phyloP scores from a whole-genome alignment of 352 stramenopile species.

The Plasmopara halstedii region DNA sequence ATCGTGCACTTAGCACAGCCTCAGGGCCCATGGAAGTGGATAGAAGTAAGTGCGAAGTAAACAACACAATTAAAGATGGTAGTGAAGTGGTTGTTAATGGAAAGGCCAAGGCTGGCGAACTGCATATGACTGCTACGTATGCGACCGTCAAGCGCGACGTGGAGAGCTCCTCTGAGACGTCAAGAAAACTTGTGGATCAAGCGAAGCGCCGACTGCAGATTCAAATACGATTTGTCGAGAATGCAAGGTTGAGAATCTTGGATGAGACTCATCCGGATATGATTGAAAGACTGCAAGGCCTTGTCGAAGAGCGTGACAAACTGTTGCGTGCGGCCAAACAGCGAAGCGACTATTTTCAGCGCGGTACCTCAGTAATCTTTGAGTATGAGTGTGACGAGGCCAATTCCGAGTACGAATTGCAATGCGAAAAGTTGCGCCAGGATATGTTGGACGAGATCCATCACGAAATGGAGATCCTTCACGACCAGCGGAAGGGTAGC shows the following conservation, averaged over 20 bases:
- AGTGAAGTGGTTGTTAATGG: constrained; percentile 7
- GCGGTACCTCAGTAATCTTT: constrained; percentile 61
- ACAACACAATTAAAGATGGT: background rate
- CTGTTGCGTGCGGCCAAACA: constrained; percentile 35
- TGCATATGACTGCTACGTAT: background rate
- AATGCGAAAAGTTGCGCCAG: constrained; percentile 71
- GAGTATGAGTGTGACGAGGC: constrained; percentile 77
- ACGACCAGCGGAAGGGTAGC: constrained; percentile 61
- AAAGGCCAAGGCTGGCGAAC: constrained; percentile 4
- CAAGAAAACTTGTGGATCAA: constrained; percentile 26
- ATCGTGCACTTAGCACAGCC: background rate
- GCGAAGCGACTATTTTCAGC: constrained; percentile 46
- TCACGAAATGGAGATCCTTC: constrained; percentile 76
- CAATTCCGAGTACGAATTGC: constrained; percentile 62
- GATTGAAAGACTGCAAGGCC: constrained; percentile 27
- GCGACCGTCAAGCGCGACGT: constrained; percentile 2
- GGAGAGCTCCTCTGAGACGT: constrained; percentile 19
- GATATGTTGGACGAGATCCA: constrained; percentile 85
- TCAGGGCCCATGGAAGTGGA: constrained; percentile 15
- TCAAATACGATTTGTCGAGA: constrained; percentile 68
- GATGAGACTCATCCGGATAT: constrained; percentile 70
- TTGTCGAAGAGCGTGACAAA: constrained; percentile 41
- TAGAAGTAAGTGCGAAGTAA: constrained; percentile 4
- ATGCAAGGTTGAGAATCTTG: constrained; percentile 48
- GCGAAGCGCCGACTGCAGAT: constrained; percentile 38